Base-by-base conservation (phyloP, 306 rosid species). In the Vachellia collinsii region DNA sequence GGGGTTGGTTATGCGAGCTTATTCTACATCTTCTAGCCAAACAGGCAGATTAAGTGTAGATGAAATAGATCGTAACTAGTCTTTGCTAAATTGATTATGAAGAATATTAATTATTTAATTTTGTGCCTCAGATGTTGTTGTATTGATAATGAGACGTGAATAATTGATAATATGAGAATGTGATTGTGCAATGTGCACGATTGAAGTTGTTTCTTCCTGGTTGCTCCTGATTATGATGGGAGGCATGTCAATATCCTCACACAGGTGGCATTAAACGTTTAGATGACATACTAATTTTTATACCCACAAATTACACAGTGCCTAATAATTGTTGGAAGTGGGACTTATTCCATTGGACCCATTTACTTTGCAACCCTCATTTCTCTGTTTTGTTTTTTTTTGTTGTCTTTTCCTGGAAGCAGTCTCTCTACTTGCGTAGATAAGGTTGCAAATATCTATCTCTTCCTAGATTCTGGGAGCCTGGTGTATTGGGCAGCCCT, bases 21-120 rank as follows among this genome's bases (percentile, higher is more conserved):
- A 84, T 78, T 87, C 85, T 80, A 81, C 80, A 66, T 75, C 90
- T 87, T 70, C 34, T 29, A 11, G 80, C 87, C 87, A 81, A 81
- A 41, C 20, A 64, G 69, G 74, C 74, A 25, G 20, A 22, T 44
- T 12, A 72, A 80, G 80, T 81, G 81, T 86, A 83, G 87, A 83
- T 81, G 79, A 75, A 84, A 78, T 71, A 42, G 86, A 81, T 78
- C 72, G 48, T 62, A 63, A 74, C 76, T 75, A 70, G 67, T 84
- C 72, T 77, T 29, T 84, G 9, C 72, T 83, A 36, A 70, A 48
- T 77, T 81, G 9, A 70, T 78, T 81, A 38, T 83, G 81, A 81
- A 77, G 77, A 82, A 56, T 77, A 84, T 83, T 58, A 76, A 83
- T 80, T 73, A 76, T 77, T 77, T 77, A 50, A 83, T 68, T 68